Evolutionary conservation across 257 asterid genomes (phyloP), one percentile per base, ranked within the genome.

Genomic region (Solanum appendiculatum): DNA sequence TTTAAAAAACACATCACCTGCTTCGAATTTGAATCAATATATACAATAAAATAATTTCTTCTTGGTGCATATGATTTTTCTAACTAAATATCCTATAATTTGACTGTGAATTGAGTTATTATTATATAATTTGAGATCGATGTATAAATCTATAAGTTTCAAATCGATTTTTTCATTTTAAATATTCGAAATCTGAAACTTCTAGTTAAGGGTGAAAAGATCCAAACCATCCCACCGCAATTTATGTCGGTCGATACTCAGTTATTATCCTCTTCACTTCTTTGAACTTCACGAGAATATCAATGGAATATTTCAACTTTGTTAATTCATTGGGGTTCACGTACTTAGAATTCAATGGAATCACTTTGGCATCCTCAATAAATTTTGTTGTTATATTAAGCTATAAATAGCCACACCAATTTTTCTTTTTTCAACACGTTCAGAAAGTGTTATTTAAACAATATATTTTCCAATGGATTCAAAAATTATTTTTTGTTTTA

Each of bases 391-490:
- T 27, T 42, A 78, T 27, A 21, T 42, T 15, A 25, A 25, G 16
- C 42, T 80, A 80, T 80, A 80, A 80, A 80, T 80, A 29, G 25
- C 27, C 16, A 80, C 37, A 27, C 85, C 42, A 80, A 80, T 9
- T 80, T 80, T 46, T 46, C 42, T 80, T 8, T 2, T 44, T 44
- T 16, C 85, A 80, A 16, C 6, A 8, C 42, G 46, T 16, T 7
- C 85, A 15, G 27, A 80, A 80, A 80, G 84, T 42, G 14, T 77
- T 25, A 12, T 25, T 7, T 77, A 42, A 40, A 40, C n/a, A 12
- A 42, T 18, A n/a, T 46, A 20, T 40, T 16, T 29, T 13, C 12
- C 20, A 88, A 88, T 88, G 90, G 88, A 82, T 72, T 86, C 82
- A 25, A 82, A 44, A 23, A 82, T 81, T 33, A 16, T 56, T 44